These are phyloP conservation scores for Boletus pseudopeckii DNA, from an alignment of 768 basidiomycete genomes.

Conservation along the genomic window DNA sequence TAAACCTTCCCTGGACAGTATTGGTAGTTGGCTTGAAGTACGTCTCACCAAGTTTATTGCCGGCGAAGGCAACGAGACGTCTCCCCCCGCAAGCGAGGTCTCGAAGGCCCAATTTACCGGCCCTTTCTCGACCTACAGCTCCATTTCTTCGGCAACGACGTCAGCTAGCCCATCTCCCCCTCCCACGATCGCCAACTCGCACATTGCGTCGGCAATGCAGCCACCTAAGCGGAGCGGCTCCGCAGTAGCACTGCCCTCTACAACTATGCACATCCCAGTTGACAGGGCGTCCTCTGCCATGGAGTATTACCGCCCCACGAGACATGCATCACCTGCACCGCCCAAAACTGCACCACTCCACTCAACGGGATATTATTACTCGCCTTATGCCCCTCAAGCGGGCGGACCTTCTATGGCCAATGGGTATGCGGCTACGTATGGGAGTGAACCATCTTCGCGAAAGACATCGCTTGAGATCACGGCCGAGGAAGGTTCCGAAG, in stretches of 20 bases:
- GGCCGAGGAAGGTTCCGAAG: conserved; percentile 23
- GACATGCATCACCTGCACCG: conserved; percentile 51
- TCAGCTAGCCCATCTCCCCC: conserved; percentile 78
- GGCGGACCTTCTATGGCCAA: conserved; percentile 32
- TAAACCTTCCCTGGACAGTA: conserved; percentile 88
- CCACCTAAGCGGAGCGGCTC: conserved; percentile 65
- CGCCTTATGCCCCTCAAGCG: conserved; percentile 28
- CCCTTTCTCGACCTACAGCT: conserved; percentile 90
- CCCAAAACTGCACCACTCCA: conserved; percentile 54
- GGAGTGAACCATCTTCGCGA: conserved; percentile 29
- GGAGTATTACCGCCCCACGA: conserved; percentile 57
- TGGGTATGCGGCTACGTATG: conserved; percentile 36
- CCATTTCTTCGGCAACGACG: conserved; percentile 78
- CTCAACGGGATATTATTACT: conserved; percentile 28
- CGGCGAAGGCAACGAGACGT: conserved; percentile 68
- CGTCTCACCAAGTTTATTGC: conserved; percentile 93
- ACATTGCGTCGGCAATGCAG: conserved; percentile 31
- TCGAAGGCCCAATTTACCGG: conserved; percentile 51
- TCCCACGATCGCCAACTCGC: conserved; percentile 45
- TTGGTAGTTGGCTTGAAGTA: conserved; percentile 90
- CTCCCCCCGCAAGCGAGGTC: conserved; percentile 34
- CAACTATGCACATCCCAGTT: conserved; percentile 49
- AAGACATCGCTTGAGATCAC: conserved; percentile 32
- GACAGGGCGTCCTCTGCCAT: conserved; percentile 77
- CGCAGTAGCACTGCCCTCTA: conserved; percentile 55